These are phyloP conservation scores for Rhynchospora breviuscula DNA, from an alignment of 176 grass and related monocot species.

Conservation along the genomic window DNA sequence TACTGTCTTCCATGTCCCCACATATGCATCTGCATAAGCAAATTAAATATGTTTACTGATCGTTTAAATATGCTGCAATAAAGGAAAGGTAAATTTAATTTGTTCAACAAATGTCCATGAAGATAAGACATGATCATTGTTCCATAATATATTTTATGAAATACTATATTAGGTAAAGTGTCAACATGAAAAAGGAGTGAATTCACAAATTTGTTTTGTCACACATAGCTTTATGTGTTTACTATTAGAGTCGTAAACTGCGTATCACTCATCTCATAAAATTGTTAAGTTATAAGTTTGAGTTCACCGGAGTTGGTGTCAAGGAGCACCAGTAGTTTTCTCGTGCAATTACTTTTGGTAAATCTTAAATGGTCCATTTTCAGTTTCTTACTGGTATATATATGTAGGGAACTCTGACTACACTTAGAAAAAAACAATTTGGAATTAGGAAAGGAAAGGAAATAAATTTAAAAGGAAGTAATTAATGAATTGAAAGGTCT, in stretches of 20 bases:
- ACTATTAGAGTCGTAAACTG: not conserved
- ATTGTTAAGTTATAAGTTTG: not conserved
- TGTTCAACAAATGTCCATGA: not conserved
- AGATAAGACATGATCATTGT: not conserved
- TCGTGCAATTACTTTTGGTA: not conserved
- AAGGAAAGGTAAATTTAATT: not conserved
- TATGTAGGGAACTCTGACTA: not conserved
- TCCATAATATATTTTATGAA: not conserved
- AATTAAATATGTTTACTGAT: not conserved
- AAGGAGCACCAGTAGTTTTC: not conserved
- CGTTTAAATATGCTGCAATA: not conserved
- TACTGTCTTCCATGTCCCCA: conserved; percentile 97
- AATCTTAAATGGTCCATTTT: not conserved
- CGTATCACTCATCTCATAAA: not conserved
- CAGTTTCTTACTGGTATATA: not conserved
- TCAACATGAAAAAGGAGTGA: not conserved
- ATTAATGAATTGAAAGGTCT: not conserved
- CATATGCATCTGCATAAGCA: conserved; percentile 81
- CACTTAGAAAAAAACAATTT: not conserved
- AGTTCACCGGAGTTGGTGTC: not conserved
- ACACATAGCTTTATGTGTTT: not conserved
- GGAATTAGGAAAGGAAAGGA: not conserved
- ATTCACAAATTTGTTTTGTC: not conserved
- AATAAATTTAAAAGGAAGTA: not conserved
- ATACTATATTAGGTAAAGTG: not conserved